Evolutionary conservation across 2,329 filamentous ascomycete species (phyloP), one percentile per base, ranked within the genome.

Genomic region (Botrytis sinoallii): DNA sequence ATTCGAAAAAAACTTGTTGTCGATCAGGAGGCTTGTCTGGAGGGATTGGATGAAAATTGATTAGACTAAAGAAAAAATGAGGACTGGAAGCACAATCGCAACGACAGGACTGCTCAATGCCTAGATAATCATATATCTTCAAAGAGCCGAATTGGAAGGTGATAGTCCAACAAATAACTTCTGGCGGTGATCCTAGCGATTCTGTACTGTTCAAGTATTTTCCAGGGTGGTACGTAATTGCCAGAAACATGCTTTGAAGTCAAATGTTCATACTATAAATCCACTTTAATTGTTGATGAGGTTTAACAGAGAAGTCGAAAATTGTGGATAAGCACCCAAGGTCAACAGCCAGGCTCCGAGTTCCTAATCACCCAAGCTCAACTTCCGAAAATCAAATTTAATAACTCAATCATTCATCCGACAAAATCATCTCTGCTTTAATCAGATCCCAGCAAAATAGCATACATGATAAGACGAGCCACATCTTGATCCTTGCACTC

Each of bases 1-100:
- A 20, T 67, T 55, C 20, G 70, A 42, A 72, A 59, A n/a, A 32
- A 67, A 9, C 4, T 63, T 55, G 22, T 72, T 35, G 25, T 72
- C 35, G 70, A 72, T 59, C 44, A 42, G n/a, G 32, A 9, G 22
- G 61, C 61, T 55, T 66, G 59, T 60, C 9, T 70, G 35, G 38
- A 60, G 25, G n/a, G 38, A 0, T 32, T 57, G 57, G 32, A 12
- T 60, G 9, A 60, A 60, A 4, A 22, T 2, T 35, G 18, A 22
- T 35, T 14, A 29, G 32, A 2, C 6, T 2, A 12, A 60, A 60
- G 1, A 35, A 35, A 35, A 0, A 1, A 35, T 22, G 9, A 18
- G 52, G 7, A 57, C 7, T 57, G 2, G 14, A 57, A 57, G 16
- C n/a, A 29, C 25, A 55, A 29, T 6, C 12, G n/a, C 52, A n/a